Evolutionary conservation across 495 filamentous ascomycete genomes (phyloP), one percentile per base, ranked within the genome.

Genomic region (Tuber microsphaerosporum): DNA sequence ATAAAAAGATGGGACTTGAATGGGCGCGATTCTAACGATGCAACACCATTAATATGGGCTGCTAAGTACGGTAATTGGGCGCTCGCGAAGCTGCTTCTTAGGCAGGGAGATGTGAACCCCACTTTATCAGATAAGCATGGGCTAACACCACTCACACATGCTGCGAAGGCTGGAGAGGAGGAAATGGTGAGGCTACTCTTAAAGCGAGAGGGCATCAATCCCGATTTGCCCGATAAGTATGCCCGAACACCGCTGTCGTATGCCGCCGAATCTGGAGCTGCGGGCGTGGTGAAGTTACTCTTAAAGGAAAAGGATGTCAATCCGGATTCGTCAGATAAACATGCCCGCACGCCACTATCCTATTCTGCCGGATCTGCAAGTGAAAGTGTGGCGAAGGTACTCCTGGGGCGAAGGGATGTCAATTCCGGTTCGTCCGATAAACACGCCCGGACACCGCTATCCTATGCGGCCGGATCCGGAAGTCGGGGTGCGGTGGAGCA

Each of bases 381-480:
- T n/a, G 48, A 56, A 56, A 3, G 17, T n/a, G 16, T 56, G n/a
- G 1, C n/a, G 0, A 9, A n/a, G 9, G 0, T n/a, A 20, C 48
- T 56, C n/a, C 48, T 56, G 7, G 7, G 6, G 4, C 1, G 22
- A 0, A 0, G 2, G 48, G n/a, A 56, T 56, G 48, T 2, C 22
- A 10, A n/a, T 10, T 22, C 48, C 0, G 22, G 26, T 56, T 56
- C 2, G 12, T 2, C 22, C 0, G 48, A 56, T 10, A 56, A 2
- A 20, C 4, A 10, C 0, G 48, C 1, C 2, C 48, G 17, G 10
- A 56, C 48, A n/a, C 48, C 22, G 0, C 2, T 22, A 51, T 51
- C 3, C 9, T 51, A 8, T n/a, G 4, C 20, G 7, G 1, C 1
- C 1, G 20, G 9, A 0, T n/a, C n/a, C n/a, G 4, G 8, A 0